Conservation (phyloP, 805 yeast species). For the Wickerhamomyces chambardii region DNA sequence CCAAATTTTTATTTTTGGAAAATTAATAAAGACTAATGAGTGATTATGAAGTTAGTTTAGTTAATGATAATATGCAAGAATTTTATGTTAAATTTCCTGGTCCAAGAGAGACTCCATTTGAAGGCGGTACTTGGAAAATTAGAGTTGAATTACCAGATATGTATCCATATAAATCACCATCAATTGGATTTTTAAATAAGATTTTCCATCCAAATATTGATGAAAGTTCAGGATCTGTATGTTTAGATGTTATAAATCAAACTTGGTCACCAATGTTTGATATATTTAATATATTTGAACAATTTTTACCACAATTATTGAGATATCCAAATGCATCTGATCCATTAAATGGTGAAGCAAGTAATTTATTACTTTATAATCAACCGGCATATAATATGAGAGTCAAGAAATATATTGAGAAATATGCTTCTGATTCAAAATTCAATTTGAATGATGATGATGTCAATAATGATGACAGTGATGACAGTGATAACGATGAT, state of each 20-base stretch:
- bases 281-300: constrained; percentile 80
- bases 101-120: constrained; percentile 82
- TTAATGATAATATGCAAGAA: constrained; percentile 81
- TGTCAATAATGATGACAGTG: constrained; percentile 35
- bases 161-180: constrained; percentile 93
- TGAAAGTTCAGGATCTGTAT: constrained; percentile 82
- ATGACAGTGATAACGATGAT: no score
- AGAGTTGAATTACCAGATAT: constrained; percentile 93
- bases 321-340: constrained; percentile 93
- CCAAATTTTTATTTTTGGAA: no score
- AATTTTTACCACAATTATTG: constrained; percentile 84
- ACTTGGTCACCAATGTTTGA: constrained; percentile 99
- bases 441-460: constrained; percentile 38
- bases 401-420: constrained; percentile 65
- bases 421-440: constrained; percentile 46
- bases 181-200: constrained; percentile 86
- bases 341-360: constrained; percentile 88
- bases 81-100: constrained; percentile 81
- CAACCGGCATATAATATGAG: constrained; percentile 55
- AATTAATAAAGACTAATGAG: constrained; percentile 88
- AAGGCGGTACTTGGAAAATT: constrained; percentile 82
- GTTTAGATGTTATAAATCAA: constrained; percentile 93
- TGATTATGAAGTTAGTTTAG: constrained; percentile 78
- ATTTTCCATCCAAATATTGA: constrained; percentile 96
- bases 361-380: constrained; percentile 65